Evolutionary conservation across 495 filamentous ascomycete species (phyloP).

Genomic region (Xylaria flabelliformis): DNA sequence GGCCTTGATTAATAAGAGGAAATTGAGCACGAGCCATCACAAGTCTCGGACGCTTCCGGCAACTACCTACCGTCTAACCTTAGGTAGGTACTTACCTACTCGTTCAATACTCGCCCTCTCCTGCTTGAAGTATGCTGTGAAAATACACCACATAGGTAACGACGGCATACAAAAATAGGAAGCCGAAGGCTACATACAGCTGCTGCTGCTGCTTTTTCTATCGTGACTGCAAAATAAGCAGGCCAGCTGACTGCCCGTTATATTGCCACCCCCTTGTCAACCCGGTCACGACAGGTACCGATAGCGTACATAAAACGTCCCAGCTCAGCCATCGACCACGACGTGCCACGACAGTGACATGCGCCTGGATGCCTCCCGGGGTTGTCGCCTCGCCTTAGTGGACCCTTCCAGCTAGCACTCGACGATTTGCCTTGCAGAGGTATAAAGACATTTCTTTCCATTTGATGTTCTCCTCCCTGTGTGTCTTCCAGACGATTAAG

Average conservation of each 20-base stretch:
- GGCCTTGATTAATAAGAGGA: not conserved
- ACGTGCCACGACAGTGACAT: constrained; percentile 17
- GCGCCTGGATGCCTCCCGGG: constrained; percentile 5
- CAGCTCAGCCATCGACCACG: constrained; percentile 7
- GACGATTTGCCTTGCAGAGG: not conserved
- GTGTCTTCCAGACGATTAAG: not conserved
- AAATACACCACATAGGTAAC: not conserved
- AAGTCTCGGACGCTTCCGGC: constrained; percentile 9
- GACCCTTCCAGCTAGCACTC: not conserved
- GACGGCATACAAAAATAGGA: not conserved
- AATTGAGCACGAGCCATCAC: not conserved
- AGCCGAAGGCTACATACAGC: not conserved
- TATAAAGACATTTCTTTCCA: not conserved
- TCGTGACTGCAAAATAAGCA: not conserved
- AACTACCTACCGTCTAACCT: too few relatives aligned
- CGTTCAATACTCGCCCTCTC: too few relatives aligned
- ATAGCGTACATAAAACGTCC: not conserved
- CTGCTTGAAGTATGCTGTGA: not conserved
- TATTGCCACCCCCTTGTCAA: constrained; percentile 15
- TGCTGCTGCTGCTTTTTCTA: not conserved
- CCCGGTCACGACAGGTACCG: not conserved
- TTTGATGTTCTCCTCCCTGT: not conserved
- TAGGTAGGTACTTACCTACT: too few relatives aligned
- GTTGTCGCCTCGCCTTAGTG: constrained; percentile 5
- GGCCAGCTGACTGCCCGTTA: not conserved